Base-by-base conservation (phyloP, 306 rosid genomes). In the Carpinus fangiana region DNA sequence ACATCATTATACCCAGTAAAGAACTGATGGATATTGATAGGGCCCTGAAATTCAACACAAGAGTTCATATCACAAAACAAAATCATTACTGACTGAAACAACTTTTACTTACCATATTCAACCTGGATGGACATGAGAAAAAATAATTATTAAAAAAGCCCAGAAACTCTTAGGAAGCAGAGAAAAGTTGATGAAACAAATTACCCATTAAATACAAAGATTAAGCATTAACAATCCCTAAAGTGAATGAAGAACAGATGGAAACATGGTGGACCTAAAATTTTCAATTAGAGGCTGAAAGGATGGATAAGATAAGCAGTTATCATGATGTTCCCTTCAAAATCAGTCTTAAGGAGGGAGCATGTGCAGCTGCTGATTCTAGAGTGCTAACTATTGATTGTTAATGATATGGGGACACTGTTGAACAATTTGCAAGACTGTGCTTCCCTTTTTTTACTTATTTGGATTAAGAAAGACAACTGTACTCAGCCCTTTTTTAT, bases 21-120 rank as follows among this genome's bases (percentile, higher is more conserved):
- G 86, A 94, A 94, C 75, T 90, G 86, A 78, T 87, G 96, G 76
- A 94, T 89, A 79, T 94, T 94, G 79, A 94, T 78, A 20, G 90
- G 97, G 12, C 70, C 89, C 97, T 92, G 87, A 85, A 87, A 67
- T 75, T 4, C 65, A 86, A 55, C 65, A 81, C 47, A 73, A 23
- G 66, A 53, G 8, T 60, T 62, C 60, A 51, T 23, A 79, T 55
- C 48, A 70, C 41, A 55, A 57, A n/a, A n/a, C 69, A 72, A 74
- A 76, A 79, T 65, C 72, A 53, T n/a, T 65, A 10, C 14, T 2
- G 26, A 54, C 45, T 41, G 7, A 41, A 69, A 57, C n/a, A 21
- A 36, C 10, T 60, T 50, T n/a, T 16, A 21, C 67, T 23, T 20
- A 50, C 54, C 72, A 64, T 16, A 64, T 57, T 6, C 23, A 47